These are phyloP conservation scores for Dictyostelium discoideum DNA, from an alignment of 78 protist species.

Conservation along the genomic window DNA sequence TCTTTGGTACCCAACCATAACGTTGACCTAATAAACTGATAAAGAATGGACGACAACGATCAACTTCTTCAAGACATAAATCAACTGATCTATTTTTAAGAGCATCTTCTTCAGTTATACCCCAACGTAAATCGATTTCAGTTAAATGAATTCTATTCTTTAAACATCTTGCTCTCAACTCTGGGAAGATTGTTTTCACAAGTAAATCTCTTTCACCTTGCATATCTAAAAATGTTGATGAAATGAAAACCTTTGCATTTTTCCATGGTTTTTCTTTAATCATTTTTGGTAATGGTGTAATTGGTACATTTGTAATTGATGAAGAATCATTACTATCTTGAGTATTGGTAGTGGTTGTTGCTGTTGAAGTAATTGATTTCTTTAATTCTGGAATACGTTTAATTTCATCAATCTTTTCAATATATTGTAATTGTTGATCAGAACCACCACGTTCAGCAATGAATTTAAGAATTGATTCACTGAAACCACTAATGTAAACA, in stretches of 20 bases:
- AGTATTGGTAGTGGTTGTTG: not conserved
- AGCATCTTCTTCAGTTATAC: constrained; percentile 84
- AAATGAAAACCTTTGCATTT: constrained; percentile 46
- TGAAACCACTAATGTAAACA: constrained; percentile 87
- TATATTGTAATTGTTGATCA: constrained; percentile 77
- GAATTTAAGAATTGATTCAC: constrained; percentile 88
- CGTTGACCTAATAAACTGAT: constrained; percentile 87
- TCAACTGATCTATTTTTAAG: constrained; percentile 8
- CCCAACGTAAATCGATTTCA: constrained; percentile 94
- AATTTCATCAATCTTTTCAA: constrained; percentile 75
- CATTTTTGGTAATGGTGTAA: not conserved
- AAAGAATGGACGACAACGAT: constrained; percentile 90
- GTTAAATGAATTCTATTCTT: constrained; percentile 51
- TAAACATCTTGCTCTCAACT: constrained; percentile 57
- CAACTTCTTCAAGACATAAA: constrained; percentile 85
- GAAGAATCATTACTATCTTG: not conserved
- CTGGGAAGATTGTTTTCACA: constrained; percentile 84
- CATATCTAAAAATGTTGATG: constrained; percentile 89
- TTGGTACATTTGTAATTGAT: not conserved
- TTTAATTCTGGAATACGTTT: constrained; percentile 16
- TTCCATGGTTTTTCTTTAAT: constrained; percentile 52
- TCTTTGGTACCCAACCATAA: constrained; percentile 84
- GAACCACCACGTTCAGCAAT: constrained; percentile 90
- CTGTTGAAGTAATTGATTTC: not conserved
- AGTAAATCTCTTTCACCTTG: constrained; percentile 88